A percentile compares a stretch with the other conserved stretches of the same genome.
Conservation (phyloP, 352 stramenopile genomes). For the Globisporangium paroecandrum region DNA sequence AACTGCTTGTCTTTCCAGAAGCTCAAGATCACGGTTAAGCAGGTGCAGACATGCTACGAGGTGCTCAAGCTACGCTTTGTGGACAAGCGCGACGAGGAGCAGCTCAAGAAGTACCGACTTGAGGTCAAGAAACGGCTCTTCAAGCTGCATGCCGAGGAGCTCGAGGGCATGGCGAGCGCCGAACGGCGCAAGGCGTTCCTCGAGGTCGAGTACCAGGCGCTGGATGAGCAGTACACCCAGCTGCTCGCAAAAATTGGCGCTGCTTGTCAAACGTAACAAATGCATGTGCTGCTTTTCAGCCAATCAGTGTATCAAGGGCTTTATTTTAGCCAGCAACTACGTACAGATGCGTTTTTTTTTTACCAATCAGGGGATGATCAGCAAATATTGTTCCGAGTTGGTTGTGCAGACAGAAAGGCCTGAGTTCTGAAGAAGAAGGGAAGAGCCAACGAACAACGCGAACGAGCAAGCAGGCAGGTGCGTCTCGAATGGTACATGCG, state of each 20-base stretch:
- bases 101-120: constrained; percentile 64
- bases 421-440: constrained; percentile 7
- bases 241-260: constrained; percentile 28
- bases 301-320: not conserved
- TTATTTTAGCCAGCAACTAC: constrained; percentile 14
- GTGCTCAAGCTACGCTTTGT: constrained; percentile 62
- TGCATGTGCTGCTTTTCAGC: not conserved
- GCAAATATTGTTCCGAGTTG: not conserved
- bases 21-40: constrained; percentile 75
- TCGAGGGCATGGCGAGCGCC: constrained; percentile 64
- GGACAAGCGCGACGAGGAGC: constrained; percentile 39
- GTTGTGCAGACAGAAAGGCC: not conserved
- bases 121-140: constrained; percentile 84
- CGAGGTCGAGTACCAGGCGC: constrained; percentile 50
- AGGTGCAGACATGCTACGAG: constrained; percentile 83
- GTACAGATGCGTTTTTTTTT: not conserved
- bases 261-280: not conserved
- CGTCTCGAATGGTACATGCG: not conserved
- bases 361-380: not conserved
- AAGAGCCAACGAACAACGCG: not conserved
- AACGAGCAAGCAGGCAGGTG: constrained; percentile 6
- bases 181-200: constrained; percentile 81
- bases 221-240: constrained; percentile 52
- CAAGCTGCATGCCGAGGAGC: constrained; percentile 57
- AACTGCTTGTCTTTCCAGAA: constrained; percentile 20